phyloP scores from a whole-genome alignment of 352 stramenopile genomes.

The Pythium dissotocum region DNA sequence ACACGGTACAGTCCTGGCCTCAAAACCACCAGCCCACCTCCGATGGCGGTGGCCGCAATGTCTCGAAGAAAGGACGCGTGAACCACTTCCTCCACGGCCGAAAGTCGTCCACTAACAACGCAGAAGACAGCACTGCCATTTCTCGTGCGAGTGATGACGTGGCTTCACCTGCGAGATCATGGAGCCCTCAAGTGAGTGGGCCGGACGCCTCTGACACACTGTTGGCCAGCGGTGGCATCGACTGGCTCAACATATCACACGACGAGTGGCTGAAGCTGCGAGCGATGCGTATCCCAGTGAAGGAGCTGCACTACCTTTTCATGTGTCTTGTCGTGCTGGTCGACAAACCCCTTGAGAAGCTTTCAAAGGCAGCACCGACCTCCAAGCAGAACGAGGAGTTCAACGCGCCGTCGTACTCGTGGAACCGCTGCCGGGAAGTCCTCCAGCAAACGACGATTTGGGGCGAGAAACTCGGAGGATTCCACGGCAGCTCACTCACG shows the following conservation, averaged over 20 bases:
- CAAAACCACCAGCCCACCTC: conserved; percentile 54
- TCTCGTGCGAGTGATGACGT: background rate
- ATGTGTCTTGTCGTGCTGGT: conserved; percentile 77
- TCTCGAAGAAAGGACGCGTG: conserved; percentile 54
- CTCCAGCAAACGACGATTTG: conserved; percentile 53
- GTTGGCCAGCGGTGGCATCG: conserved; percentile 37
- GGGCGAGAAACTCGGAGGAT: conserved; percentile 39
- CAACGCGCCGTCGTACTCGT: conserved; percentile 60
- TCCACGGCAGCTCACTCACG: conserved; percentile 40
- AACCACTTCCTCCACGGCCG: conserved; percentile 63
- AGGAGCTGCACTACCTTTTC: conserved; percentile 77
- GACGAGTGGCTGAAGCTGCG: conserved; percentile 70
- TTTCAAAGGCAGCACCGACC: conserved; percentile 37
- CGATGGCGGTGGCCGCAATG: conserved; percentile 52
- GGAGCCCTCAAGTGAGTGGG: conserved; percentile 18
- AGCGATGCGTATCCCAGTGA: conserved; percentile 58
- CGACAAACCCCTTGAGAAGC: conserved; percentile 47
- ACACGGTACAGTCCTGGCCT: conserved; percentile 60
- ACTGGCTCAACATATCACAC: conserved; percentile 66
- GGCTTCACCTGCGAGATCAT: background rate
- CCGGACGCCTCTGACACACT: conserved; percentile 10
- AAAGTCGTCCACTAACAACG: conserved; percentile 13
- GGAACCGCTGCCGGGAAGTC: conserved; percentile 56
- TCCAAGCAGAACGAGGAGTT: conserved; percentile 53
- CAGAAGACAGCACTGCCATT: background rate